Conservation (phyloP, 2,329 filamentous ascomycete species). For the Sporothrix brasiliensis region DNA sequence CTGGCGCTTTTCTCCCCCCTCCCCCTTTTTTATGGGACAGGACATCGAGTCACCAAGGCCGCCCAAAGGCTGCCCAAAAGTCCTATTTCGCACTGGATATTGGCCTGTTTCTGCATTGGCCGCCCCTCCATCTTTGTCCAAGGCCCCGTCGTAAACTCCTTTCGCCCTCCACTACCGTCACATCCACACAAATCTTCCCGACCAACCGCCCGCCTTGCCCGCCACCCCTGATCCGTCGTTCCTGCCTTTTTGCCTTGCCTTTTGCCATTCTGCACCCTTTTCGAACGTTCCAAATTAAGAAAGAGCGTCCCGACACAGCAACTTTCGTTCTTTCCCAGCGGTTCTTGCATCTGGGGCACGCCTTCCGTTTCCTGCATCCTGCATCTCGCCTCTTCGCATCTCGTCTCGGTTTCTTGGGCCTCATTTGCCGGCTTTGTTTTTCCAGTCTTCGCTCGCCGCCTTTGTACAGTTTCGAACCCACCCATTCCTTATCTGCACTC, state of each 20-base stretch:
- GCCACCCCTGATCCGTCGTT: conserved; percentile 24
- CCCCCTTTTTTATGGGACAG: conserved; percentile 2
- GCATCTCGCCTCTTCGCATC: not conserved
- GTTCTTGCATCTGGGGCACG: conserved; percentile 16
- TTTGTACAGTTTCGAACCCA: not conserved
- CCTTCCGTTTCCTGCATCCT: conserved; percentile 12
- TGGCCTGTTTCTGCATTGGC: not conserved
- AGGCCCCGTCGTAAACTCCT: conserved; percentile 4
- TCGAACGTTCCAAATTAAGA: conserved; percentile 25
- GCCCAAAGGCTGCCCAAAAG: not conserved
- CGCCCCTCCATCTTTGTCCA: conserved; percentile 24
- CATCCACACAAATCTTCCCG: conserved; percentile 28
- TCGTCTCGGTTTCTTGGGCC: not conserved
- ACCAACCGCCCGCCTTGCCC: conserved; percentile 30
- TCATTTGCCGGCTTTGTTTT: conserved; percentile 7
- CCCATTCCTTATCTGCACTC: conserved; percentile 13
- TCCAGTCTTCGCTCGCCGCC: conserved; percentile 10
- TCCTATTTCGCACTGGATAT: not conserved
- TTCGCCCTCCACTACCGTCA: conserved; percentile 29
- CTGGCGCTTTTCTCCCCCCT: conserved; percentile 25
- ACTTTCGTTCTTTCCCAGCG: not conserved
- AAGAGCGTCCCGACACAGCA: conserved; percentile 27
- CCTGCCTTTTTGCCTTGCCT: conserved; percentile 16
- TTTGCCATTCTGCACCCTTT: conserved; percentile 11
- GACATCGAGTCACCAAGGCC: conserved; percentile 7